Evolutionary conservation across 257 asterid genomes (phyloP), one percentile per base, ranked within the genome.

Genomic region (Echium plantagineum): DNA sequence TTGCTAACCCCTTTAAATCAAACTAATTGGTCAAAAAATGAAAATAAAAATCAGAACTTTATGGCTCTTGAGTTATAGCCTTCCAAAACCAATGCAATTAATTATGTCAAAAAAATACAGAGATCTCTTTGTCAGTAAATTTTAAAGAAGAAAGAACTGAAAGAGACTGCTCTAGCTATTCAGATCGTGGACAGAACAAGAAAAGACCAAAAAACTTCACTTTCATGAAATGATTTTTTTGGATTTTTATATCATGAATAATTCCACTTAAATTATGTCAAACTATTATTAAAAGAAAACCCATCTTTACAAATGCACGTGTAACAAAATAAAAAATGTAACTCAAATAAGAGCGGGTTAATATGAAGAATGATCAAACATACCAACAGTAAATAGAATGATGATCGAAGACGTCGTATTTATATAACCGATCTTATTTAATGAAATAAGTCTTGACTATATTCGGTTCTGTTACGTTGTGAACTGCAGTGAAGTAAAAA

Each of bases 1-100:
- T 55, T 55, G 58, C 7, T 55, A 28, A 3, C 70, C 82, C 78
- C 79, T 94, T 77, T 74, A 71, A 54, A 74, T 24, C 59, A 69
- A 61, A 59, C 59, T 54, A 35, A 42, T 9, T 16, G 59, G 54
- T 55, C 52, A 35, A 63, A 35, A 63, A 67, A n/a, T 8, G 10
- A 28, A 31, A 5, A 69, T 18, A 63, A 67, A 74, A 78, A 78
- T 69, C 62, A 62, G 68, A 64, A 42, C 75, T 81, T 70, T 66
- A 32, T 46, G 54, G 47, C 38, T 54, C 57, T 52, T 69, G 51
- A 49, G 73, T 61, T 67, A 52, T 49, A 65, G 52, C 17, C 35
- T 13, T 38, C 22, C 55, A 49, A 15, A 52, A 9, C n/a, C 55
- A 18, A 49, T 20, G 31, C 54, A 54, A 58, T 57, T 57, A 57